Evolutionary conservation across 176 grass and related monocot species (phyloP).

Genomic region (Rhynchospora breviuscula): DNA sequence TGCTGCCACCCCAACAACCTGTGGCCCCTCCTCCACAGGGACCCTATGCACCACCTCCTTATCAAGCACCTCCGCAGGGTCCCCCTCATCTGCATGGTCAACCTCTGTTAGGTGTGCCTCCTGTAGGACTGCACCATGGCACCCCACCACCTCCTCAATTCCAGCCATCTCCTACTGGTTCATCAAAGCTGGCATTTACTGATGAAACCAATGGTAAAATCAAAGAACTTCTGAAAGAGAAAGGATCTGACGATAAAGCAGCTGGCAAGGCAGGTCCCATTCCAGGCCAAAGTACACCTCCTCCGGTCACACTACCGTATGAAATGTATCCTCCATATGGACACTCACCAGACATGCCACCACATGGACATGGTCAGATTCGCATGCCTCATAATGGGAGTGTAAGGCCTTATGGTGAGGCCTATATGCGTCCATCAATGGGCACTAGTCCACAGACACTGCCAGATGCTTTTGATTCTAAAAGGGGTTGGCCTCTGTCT

Average conservation of each 20-base stretch:
- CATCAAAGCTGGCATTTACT: conserved; percentile 2
- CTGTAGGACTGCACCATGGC: conserved; percentile 31
- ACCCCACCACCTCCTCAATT: conserved; percentile 32
- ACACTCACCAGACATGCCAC: conserved; percentile 24
- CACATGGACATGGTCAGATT: conserved; percentile 26
- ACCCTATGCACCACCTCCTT: conserved; percentile 34
- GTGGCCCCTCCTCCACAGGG: conserved; percentile 37
- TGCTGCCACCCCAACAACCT: conserved; percentile 22
- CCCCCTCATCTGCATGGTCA: conserved; percentile 32
- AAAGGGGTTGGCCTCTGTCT: conserved; percentile 37
- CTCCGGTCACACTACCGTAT: conserved; percentile 26
- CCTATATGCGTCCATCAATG: conserved; percentile 31
- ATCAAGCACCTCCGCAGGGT: conserved; percentile 10
- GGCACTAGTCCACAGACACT: conserved; percentile 33
- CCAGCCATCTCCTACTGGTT: conserved; percentile 37
- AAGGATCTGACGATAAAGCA: conserved; percentile 7
- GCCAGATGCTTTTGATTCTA: conserved; percentile 23
- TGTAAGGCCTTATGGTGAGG: conserved; percentile 33
- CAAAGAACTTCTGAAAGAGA: neutral
- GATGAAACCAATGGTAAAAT: neutral
- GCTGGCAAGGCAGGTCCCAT: neutral
- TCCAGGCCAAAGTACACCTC: conserved; percentile 6
- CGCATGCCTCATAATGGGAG: conserved; percentile 21
- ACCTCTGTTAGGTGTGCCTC: conserved; percentile 16
- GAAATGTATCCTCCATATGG: conserved; percentile 37